Conservation (phyloP, 441 rosid genomes). For the Bocquillonia castaneifolia region DNA sequence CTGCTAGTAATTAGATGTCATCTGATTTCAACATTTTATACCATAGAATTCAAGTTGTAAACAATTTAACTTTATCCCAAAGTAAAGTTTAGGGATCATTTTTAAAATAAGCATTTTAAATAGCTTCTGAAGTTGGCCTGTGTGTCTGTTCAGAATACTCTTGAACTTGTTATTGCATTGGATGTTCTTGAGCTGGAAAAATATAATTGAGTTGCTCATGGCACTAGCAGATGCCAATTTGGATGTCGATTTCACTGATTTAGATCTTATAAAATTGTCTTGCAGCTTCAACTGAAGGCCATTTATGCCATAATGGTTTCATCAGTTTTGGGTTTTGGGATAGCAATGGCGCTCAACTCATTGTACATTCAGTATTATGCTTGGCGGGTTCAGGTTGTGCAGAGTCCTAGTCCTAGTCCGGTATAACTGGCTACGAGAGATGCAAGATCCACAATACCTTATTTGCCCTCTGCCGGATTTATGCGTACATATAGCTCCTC, state of each 20-base stretch:
- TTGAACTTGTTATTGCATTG: neutral
- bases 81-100: too few relatives aligned
- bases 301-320: conserved; percentile 57
- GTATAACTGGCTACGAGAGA: conserved; percentile 34
- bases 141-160: neutral
- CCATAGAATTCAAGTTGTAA: too few relatives aligned
- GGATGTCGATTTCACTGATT: conserved; percentile 8
- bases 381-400: conserved; percentile 52
- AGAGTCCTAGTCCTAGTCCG: conserved; percentile 31
- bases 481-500: neutral
- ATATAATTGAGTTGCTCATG: neutral
- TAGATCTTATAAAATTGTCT: conserved; percentile 11
- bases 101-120: too few relatives aligned
- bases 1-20: too few relatives aligned
- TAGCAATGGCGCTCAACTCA: conserved; percentile 64
- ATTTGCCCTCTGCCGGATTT: neutral
- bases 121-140: too few relatives aligned
- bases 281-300: conserved; percentile 66
- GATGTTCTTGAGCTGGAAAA: neutral
- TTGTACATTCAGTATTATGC: conserved; percentile 49
- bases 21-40: too few relatives aligned
- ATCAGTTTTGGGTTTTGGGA: conserved; percentile 67
- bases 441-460: neutral
- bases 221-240: neutral
- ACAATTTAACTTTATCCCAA: too few relatives aligned